Percentiles rank a stretch among this genome's conserved stretches.
Evolutionary conservation across 768 basidiomycete genomes (phyloP).

Genomic region (Hericium alpestre): DNA sequence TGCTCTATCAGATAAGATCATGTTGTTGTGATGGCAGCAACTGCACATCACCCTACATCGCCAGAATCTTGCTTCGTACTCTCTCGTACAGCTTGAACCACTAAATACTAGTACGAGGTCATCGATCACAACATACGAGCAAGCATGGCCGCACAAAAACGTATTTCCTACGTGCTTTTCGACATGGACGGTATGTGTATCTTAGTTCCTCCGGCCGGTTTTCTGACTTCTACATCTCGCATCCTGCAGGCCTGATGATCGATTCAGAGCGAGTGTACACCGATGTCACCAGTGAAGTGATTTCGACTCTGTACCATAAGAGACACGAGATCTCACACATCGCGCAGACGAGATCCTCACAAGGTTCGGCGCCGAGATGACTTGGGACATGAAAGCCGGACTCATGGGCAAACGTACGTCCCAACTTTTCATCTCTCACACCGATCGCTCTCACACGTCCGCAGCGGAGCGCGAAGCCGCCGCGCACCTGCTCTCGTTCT

Average conservation of each 20-base stretch:
- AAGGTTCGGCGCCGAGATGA: constrained; percentile 65
- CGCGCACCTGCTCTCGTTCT: constrained; percentile 63
- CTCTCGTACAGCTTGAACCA: too few relatives aligned
- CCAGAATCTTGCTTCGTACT: too few relatives aligned
- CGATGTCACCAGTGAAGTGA: constrained; percentile 58
- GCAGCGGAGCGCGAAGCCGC: constrained; percentile 57
- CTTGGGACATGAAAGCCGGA: constrained; percentile 83
- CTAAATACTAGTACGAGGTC: too few relatives aligned
- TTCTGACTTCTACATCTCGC: not conserved
- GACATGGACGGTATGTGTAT: constrained; percentile 24
- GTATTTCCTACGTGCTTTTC: constrained; percentile 21
- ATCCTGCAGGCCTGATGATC: constrained; percentile 51
- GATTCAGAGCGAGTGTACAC: constrained; percentile 73
- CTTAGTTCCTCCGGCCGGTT: not conserved
- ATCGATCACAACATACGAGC: not conserved
- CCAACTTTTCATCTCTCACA: too few relatives aligned
- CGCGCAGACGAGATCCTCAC: constrained; percentile 58
- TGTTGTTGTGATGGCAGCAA: too few relatives aligned
- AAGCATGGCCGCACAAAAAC: not conserved
- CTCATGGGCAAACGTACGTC: constrained; percentile 75
- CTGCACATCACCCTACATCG: too few relatives aligned
- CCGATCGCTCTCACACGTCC: not conserved
- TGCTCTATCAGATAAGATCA: too few relatives aligned
- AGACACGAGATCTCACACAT: constrained; percentile 1
- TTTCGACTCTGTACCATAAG: not conserved